Percentiles rank a stretch among this genome's conserved stretches.
Evolutionary conservation across 495 filamentous ascomycete genomes (phyloP).

Genomic region (Neurospora intermedia): DNA sequence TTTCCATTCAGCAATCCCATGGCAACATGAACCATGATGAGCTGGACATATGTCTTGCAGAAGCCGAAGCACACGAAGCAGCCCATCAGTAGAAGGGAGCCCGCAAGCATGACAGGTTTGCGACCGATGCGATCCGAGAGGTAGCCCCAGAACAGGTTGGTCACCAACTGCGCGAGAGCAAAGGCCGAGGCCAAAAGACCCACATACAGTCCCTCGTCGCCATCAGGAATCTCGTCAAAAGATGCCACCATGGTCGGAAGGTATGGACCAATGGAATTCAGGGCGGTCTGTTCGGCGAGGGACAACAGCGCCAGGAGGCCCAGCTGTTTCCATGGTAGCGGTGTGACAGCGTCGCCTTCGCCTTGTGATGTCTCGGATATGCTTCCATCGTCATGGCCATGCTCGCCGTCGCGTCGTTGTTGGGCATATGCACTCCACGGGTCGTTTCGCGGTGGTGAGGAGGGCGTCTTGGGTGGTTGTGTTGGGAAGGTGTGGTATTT

Average conservation of each 20-base stretch:
- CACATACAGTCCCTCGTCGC: constrained; percentile 76
- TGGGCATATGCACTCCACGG: constrained; percentile 4
- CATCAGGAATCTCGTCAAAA: constrained; percentile 66
- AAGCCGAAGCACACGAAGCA: constrained; percentile 87
- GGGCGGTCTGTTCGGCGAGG: constrained; percentile 85
- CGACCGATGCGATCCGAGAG: constrained; percentile 81
- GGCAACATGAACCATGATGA: constrained; percentile 70
- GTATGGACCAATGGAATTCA: constrained; percentile 96
- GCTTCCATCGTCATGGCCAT: constrained; percentile 13
- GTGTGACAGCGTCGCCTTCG: constrained; percentile 39
- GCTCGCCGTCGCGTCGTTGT: constrained; percentile 5
- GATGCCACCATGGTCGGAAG: constrained; percentile 81
- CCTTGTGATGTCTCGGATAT: constrained; percentile 4
- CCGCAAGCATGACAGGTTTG: constrained; percentile 84
- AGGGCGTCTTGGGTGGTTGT: constrained; percentile 66
- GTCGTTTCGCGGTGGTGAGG: constrained; percentile 13
- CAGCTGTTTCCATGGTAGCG: constrained; percentile 75
- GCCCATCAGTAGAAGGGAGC: constrained; percentile 66
- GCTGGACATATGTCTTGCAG: constrained; percentile 69
- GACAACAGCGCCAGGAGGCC: constrained; percentile 77
- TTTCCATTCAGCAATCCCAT: constrained; percentile 96
- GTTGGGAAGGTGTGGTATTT: constrained; percentile 96
- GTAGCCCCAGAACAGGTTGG: constrained; percentile 92
- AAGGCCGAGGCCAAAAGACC: constrained; percentile 83
- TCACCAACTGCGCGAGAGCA: constrained; percentile 81